A percentile compares a stretch with the other conserved stretches of the same genome.
phyloP scores from a whole-genome alignment of 2,329 filamentous ascomycete species.

The Hypoxylon sp. region DNA sequence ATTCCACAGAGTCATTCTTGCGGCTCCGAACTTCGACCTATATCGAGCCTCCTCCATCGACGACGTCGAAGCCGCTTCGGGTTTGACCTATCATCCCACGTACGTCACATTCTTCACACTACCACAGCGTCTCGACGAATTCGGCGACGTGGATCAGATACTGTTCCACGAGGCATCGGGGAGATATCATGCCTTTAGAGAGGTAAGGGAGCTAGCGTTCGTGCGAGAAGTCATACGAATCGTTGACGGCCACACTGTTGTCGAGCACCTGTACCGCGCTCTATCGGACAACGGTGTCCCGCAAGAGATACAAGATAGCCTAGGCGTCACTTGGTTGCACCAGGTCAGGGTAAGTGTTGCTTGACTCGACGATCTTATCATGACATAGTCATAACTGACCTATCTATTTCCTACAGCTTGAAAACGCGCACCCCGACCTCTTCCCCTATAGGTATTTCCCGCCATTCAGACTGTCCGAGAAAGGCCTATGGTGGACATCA shows the following conservation, averaged over 20 bases:
- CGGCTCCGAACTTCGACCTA: conserved; percentile 36
- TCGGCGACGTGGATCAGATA: conserved; percentile 28
- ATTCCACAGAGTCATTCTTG: conserved; percentile 45
- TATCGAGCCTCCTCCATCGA: conserved; percentile 29
- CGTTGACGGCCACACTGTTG: neutral
- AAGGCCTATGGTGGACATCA: conserved; percentile 51
- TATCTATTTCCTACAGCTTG: conserved; percentile 37
- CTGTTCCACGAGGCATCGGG: conserved; percentile 30
- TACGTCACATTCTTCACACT: conserved; percentile 42
- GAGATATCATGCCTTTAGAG: conserved; percentile 11
- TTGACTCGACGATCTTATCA: neutral
- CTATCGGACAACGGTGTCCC: conserved; percentile 33
- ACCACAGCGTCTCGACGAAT: conserved; percentile 21
- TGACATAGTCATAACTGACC: neutral
- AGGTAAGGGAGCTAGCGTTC: conserved; percentile 36
- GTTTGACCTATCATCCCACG: conserved; percentile 27
- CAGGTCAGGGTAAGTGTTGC: conserved; percentile 35
- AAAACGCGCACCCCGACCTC: conserved; percentile 45
- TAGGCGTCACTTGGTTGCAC: conserved; percentile 42
- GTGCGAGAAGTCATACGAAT: conserved; percentile 31
- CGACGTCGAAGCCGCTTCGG: conserved; percentile 37
- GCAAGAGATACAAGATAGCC: conserved; percentile 22
- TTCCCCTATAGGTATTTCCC: conserved; percentile 39
- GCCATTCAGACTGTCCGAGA: conserved; percentile 41
- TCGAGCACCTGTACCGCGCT: conserved; percentile 44